Conservation (phyloP, 208 protist genomes). For the Acanthamoeba lenticulata region DNA sequence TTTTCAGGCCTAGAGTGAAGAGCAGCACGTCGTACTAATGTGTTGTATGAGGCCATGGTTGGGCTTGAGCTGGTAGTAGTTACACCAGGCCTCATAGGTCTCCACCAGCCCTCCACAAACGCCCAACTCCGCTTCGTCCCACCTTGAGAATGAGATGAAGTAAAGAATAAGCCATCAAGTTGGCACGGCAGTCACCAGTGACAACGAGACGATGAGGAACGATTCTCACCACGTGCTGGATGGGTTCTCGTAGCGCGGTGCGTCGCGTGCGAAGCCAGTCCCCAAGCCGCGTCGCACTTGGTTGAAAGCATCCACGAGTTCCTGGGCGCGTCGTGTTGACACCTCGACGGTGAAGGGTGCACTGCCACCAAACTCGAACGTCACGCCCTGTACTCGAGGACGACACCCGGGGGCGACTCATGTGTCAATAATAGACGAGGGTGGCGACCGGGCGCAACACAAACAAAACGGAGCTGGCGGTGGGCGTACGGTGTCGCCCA, state of each 20-base stretch:
- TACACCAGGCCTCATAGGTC: constrained; percentile 55
- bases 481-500: background rate
- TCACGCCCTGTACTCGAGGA: background rate
- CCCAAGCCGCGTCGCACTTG: background rate
- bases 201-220: background rate
- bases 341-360: background rate
- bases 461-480: background rate
- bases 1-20: background rate
- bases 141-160: background rate
- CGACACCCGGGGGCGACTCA: background rate
- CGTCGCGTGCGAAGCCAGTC: background rate
- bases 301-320: background rate
- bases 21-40: background rate
- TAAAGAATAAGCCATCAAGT: too few species aligned
- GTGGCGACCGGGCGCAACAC: too few species aligned
- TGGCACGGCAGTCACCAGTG: background rate
- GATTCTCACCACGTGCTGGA: background rate
- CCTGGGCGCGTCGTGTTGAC: background rate
- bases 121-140: background rate
- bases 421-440: background rate
- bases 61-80: constrained; percentile 28
- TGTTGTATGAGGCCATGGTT: constrained; percentile 16
- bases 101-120: constrained; percentile 5
- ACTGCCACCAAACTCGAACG: constrained; percentile 12
- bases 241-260: background rate